These are phyloP conservation scores for Teunomyces atbi DNA, from an alignment of 805 yeast genomes.

Conservation along the genomic window DNA sequence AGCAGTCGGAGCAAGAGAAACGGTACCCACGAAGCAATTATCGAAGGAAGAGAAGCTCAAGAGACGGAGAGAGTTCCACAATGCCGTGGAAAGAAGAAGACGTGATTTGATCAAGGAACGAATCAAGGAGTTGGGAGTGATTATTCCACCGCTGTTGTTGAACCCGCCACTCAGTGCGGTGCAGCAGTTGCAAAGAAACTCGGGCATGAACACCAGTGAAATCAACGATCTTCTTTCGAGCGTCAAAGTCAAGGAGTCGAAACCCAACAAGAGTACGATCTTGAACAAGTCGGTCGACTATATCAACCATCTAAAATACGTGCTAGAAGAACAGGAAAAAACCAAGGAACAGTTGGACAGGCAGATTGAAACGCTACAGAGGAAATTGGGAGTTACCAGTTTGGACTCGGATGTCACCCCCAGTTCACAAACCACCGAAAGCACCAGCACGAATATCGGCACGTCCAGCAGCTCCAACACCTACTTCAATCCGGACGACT, in stretches of 20 bases:
- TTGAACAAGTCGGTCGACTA: conserved; percentile 79
- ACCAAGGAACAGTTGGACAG: conserved; percentile 39
- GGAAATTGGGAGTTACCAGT: not conserved
- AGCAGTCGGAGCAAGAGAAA: conserved; percentile 7
- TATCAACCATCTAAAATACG: conserved; percentile 61
- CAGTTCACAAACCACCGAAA: not conserved
- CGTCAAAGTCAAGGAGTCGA: conserved; percentile 57
- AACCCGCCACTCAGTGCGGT: conserved; percentile 46
- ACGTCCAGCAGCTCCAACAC: conserved; percentile 3
- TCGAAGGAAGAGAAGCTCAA: conserved; percentile 69
- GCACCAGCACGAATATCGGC: conserved; percentile 7
- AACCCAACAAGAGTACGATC: conserved; percentile 81
- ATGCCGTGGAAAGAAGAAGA: conserved; percentile 90
- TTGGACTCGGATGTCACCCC: not conserved
- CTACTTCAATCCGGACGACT: conserved; percentile 22
- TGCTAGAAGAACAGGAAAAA: conserved; percentile 54
- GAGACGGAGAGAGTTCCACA: conserved; percentile 84
- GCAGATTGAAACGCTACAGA: conserved; percentile 7
- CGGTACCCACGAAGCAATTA: conserved; percentile 32
- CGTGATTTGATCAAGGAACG: conserved; percentile 88
- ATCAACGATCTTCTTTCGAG: conserved; percentile 35
- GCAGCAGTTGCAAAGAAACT: conserved; percentile 37
- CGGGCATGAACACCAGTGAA: conserved; percentile 29
- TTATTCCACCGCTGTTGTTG: conserved; percentile 76
- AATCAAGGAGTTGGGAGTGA: conserved; percentile 75